Percentiles rank a stretch among this genome's conserved stretches.
Evolutionary conservation across 1,139 yeast species (phyloP).

Genomic region (Scheffersomyces parashehatae): DNA sequence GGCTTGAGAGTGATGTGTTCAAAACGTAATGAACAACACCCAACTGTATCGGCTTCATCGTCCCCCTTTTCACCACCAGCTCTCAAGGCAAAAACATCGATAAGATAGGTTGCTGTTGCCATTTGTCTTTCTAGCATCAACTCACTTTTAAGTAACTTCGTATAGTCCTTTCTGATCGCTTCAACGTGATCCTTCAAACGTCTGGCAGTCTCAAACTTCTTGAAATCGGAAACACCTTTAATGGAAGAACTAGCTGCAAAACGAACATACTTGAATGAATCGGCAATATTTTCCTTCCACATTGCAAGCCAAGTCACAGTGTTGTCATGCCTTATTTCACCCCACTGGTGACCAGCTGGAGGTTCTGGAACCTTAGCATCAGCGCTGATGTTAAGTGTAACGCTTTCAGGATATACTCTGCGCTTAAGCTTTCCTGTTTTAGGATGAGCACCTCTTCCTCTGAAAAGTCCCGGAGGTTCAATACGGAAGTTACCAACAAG

Average conservation of each 20-base stretch:
- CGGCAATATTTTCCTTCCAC: slow-evolving; percentile 94
- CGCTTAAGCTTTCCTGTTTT: slow-evolving; percentile 86
- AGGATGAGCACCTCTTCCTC: slow-evolving; percentile 98
- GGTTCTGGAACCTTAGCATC: slow-evolving; percentile 76
- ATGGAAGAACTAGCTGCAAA: slow-evolving; percentile 89
- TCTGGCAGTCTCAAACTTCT: slow-evolving; percentile 92
- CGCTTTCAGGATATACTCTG: slow-evolving; percentile 86
- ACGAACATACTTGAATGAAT: slow-evolving; percentile 81
- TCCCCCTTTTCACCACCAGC: slow-evolving; percentile 98
- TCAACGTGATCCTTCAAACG: slow-evolving; percentile 74
- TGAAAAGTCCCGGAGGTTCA: slow-evolving; percentile 93
- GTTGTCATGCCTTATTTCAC: slow-evolving; percentile 82
- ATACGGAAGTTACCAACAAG: slow-evolving; percentile 91
- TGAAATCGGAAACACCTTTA: slow-evolving; percentile 88
- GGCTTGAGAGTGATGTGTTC: slow-evolving; percentile 88
- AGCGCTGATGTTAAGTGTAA: slow-evolving; percentile 77
- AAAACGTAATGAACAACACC: slow-evolving; percentile 90
- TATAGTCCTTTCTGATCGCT: slow-evolving; percentile 74
- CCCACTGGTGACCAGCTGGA: slow-evolving; percentile 91
- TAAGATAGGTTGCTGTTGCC: slow-evolving; percentile 91
- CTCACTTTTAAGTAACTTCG: slow-evolving; percentile 65
- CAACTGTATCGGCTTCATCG: slow-evolving; percentile 97
- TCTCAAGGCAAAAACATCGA: slow-evolving; percentile 93
- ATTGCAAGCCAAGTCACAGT: slow-evolving; percentile 95
- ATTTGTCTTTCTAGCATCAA: slow-evolving; percentile 87